A percentile compares a stretch with the other conserved stretches of the same genome.
These are phyloP conservation scores for Penicillium sp. DNA, from an alignment of 2,329 filamentous ascomycete genomes.

Conservation along the genomic window DNA sequence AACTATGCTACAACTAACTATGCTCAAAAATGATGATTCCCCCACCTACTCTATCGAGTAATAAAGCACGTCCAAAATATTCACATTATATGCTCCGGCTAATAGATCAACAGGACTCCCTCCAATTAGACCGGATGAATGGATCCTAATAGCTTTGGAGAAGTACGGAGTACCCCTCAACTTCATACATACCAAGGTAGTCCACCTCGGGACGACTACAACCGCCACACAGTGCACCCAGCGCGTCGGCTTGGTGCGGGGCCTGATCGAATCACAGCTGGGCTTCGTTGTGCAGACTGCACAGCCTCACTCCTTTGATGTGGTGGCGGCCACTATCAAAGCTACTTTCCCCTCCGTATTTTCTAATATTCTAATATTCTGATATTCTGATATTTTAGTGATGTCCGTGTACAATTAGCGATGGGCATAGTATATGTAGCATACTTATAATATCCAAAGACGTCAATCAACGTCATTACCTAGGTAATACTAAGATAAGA, in stretches of 20 bases:
- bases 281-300: slow-evolving; percentile 13
- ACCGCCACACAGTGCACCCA: slow-evolving; percentile 19
- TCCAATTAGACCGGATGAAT: not conserved
- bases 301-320: slow-evolving; percentile 24
- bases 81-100: not conserved
- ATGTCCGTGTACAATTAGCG: not conserved
- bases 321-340: slow-evolving; percentile 13
- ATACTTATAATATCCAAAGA: not conserved
- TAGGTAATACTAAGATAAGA: not conserved
- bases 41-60: slow-evolving; percentile 7
- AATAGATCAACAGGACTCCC: not conserved
- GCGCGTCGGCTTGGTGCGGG: slow-evolving; percentile 21
- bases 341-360: not conserved
- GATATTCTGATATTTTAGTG: not conserved
- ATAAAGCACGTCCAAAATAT: slow-evolving; percentile 8
- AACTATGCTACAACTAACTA: not conserved
- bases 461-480: slow-evolving; percentile 9
- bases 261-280: slow-evolving; percentile 18
- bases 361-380: slow-evolving; percentile 3
- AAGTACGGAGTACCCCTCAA: slow-evolving; percentile 7
- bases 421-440: not conserved
- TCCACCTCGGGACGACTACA: not conserved
- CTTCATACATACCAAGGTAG: not conserved
- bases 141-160: not conserved
- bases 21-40: slow-evolving; percentile 1